Conservation (phyloP, 108 stramenopile genomes). For the Cylindrotheca closterium region DNA sequence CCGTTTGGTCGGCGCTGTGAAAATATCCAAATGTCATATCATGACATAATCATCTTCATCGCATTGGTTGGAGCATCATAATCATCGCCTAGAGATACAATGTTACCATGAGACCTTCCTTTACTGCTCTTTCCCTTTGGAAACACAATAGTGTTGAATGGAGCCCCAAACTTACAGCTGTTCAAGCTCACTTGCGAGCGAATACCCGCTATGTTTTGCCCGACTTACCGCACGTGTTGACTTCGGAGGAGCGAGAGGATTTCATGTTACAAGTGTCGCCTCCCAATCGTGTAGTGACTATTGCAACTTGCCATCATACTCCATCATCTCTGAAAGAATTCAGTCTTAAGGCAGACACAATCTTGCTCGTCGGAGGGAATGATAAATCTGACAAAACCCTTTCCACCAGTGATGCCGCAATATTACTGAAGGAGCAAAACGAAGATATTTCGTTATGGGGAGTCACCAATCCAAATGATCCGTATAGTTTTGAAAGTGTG, state of each 20-base stretch:
- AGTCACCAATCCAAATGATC: conserved; percentile 47
- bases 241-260: conserved; percentile 7
- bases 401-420: conserved; percentile 34
- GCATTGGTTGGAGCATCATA: too few relatives aligned
- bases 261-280: conserved; percentile 6
- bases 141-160: conserved; percentile 28
- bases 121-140: neutral
- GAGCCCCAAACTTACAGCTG: conserved; percentile 19
- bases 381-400: conserved; percentile 11
- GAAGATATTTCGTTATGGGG: conserved; percentile 28
- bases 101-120: neutral
- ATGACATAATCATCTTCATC: too few relatives aligned
- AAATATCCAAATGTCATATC: too few relatives aligned
- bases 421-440: conserved; percentile 8
- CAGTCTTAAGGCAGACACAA: conserved; percentile 8
- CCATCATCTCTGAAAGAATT: conserved; percentile 5
- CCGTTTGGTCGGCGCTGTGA: too few relatives aligned
- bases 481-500: conserved; percentile 17
- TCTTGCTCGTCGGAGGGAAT: conserved; percentile 49
- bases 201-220: conserved; percentile 35
- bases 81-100: too few relatives aligned
- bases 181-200: conserved; percentile 12
- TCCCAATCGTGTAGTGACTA: conserved; percentile 24
- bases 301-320: conserved; percentile 36
- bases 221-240: conserved; percentile 24